Percentiles rank a stretch among this genome's conserved stretches.
Conservation (phyloP, 2,329 filamentous ascomycete species). For the Fusarium nelsonii region DNA sequence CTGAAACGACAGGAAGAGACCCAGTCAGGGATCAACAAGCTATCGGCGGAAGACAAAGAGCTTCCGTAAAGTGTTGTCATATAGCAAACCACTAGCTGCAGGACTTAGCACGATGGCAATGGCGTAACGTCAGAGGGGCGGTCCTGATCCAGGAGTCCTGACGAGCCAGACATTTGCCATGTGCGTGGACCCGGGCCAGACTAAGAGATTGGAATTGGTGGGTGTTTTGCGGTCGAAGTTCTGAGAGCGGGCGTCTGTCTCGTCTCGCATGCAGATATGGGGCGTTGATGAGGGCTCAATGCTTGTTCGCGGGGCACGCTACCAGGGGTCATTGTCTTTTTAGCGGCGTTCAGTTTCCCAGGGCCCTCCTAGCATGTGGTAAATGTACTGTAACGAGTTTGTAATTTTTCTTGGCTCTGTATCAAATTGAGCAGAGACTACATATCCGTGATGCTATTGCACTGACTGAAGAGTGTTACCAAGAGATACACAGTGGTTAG, state of each 20-base stretch:
- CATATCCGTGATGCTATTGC: background rate
- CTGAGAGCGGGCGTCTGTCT: conserved; percentile 42
- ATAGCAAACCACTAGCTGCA: conserved; percentile 44
- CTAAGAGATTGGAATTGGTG: conserved; percentile 32
- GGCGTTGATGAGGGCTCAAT: conserved; percentile 39
- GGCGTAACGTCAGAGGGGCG: conserved; percentile 32
- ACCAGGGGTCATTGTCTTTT: conserved; percentile 32
- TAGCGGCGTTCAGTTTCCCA: conserved; percentile 18
- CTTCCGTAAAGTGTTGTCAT: conserved; percentile 43
- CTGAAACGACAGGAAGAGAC: conserved; percentile 29
- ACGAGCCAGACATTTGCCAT: conserved; percentile 37
- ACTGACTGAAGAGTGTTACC: conserved; percentile 35
- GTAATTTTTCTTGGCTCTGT: background rate
- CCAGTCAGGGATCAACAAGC: conserved; percentile 48
- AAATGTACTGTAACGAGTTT: conserved; percentile 25
- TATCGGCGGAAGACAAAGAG: conserved; percentile 45
- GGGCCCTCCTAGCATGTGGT: conserved; percentile 22
- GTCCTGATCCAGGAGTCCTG: conserved; percentile 27
- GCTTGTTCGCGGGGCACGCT: conserved; percentile 41
- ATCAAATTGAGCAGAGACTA: background rate
- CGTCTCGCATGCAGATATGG: conserved; percentile 47
- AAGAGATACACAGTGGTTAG: background rate
- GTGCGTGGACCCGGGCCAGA: conserved; percentile 47
- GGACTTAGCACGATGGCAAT: conserved; percentile 33
- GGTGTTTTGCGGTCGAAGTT: conserved; percentile 39